A percentile compares a stretch with the other conserved stretches of the same genome.
These are phyloP conservation scores for Dipteronia sinensis DNA, from an alignment of 345 rosid species.

Conservation along the genomic window DNA sequence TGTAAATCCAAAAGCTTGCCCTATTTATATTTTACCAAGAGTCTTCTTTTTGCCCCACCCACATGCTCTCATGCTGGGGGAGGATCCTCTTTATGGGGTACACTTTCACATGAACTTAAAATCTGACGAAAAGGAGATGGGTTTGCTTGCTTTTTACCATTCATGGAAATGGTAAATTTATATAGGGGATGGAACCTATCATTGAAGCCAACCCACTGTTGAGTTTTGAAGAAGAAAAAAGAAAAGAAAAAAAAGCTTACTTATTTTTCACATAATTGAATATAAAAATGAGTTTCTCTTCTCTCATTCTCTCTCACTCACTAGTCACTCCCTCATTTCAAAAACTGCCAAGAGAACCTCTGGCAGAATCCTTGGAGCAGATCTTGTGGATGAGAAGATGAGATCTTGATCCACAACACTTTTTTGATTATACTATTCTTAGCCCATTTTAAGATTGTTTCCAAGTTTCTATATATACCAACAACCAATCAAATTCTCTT, in stretches of 20 bases:
- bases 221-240: background rate
- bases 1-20: background rate
- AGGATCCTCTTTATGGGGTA: constrained; percentile 7
- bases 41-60: constrained; percentile 22
- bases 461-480: constrained; percentile 6
- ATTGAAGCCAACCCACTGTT: constrained; percentile 24
- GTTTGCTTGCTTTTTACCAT: constrained; percentile 26
- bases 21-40: background rate
- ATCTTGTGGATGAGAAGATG: constrained; percentile 14
- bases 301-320: constrained; percentile 5
- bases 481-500: constrained; percentile 4
- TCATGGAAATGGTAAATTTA: constrained; percentile 14
- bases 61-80: constrained; percentile 18
- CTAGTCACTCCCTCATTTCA: constrained; percentile 20
- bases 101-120: constrained; percentile 19
- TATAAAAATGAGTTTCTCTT: constrained; percentile 23
- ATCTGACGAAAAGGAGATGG: constrained; percentile 13
- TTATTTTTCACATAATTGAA: constrained; percentile 20
- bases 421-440: constrained; percentile 2
- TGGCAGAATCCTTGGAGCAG: constrained; percentile 16
- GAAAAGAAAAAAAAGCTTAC: background rate
- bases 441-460: background rate
- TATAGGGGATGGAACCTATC: constrained; percentile 26
- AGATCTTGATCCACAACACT: constrained; percentile 19
- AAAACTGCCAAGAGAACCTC: constrained; percentile 30